phyloP scores from a whole-genome alignment of 1,284 basidiomycete genomes.

The Mycosarcoma mackinlayi region DNA sequence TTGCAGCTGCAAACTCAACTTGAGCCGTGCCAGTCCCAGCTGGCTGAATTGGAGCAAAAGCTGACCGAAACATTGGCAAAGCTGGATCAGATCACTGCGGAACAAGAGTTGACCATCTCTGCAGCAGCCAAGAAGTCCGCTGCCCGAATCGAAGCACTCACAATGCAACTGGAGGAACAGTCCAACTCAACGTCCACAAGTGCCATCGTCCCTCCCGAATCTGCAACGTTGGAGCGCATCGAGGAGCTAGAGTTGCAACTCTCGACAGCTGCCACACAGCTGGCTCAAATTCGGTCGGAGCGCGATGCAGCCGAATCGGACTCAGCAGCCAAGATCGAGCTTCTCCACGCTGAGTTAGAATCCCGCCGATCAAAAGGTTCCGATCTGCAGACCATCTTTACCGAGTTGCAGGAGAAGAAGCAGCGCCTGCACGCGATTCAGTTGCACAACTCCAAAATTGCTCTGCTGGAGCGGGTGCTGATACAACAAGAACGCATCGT shows the following conservation, averaged over 20 bases:
- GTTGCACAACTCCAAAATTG: constrained; percentile 10
- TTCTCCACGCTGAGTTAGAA: constrained; percentile 2
- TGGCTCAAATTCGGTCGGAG: not conserved
- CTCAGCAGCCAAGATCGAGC: not conserved
- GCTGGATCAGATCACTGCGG: constrained; percentile 24
- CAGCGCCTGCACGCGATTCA: constrained; percentile 25
- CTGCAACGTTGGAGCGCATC: not conserved
- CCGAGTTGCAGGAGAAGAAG: constrained; percentile 22
- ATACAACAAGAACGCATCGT: constrained; percentile 25
- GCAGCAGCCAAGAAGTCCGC: constrained; percentile 20
- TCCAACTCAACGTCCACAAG: not conserved
- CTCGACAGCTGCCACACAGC: not conserved
- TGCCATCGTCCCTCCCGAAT: not conserved
- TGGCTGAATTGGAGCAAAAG: not conserved
- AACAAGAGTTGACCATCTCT: constrained; percentile 23
- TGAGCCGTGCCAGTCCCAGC: not conserved
- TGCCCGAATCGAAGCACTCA: constrained; percentile 20
- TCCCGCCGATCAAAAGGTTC: not conserved
- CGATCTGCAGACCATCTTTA: constrained; percentile 9
- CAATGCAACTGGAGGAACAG: constrained; percentile 7
- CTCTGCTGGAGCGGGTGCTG: constrained; percentile 8
- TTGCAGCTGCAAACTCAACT: not conserved
- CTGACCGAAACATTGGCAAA: constrained; percentile 16
- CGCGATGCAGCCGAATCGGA: not conserved
- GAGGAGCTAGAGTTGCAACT: constrained; percentile 9